phyloP scores from a whole-genome alignment of 2,329 filamentous ascomycete species.

The Knufia fluminis region DNA sequence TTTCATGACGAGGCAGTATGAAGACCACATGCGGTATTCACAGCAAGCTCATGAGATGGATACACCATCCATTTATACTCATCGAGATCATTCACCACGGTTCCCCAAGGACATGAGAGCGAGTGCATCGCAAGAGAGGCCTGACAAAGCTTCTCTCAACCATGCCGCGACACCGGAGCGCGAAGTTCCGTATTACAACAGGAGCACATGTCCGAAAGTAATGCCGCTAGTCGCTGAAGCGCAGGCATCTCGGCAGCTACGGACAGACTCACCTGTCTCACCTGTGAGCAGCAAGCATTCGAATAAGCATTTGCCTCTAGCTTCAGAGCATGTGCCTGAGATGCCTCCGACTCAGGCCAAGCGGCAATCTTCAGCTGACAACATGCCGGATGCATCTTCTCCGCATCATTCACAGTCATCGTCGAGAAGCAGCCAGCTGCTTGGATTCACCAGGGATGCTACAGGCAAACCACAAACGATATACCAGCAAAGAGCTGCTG shows the following conservation, averaged over 20 bases:
- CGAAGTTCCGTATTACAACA: not conserved
- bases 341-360: conserved; percentile 1
- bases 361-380: conserved; percentile 1
- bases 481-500: conserved; percentile 8
- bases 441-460: conserved; percentile 10
- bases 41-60: not conserved
- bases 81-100: conserved; percentile 2
- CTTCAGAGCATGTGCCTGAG: not conserved
- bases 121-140: not conserved
- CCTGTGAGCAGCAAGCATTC: not conserved
- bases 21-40: not conserved
- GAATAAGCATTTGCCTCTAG: not conserved
- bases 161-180: not conserved
- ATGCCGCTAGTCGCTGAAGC: not conserved
- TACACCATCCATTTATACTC: conserved; percentile 4
- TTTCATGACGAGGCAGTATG: not conserved
- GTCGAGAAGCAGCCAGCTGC: conserved; percentile 11
- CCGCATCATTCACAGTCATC: conserved; percentile 11
- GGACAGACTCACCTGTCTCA: not conserved
- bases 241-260: not conserved
- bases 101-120: conserved; percentile 6
- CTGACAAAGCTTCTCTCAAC: not conserved
- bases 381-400: not conserved
- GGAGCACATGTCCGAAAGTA: not conserved
- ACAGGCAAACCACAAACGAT: conserved; percentile 8